Conservation (phyloP, 768 basidiomycete genomes). For the Cubamyces lactineus region DNA sequence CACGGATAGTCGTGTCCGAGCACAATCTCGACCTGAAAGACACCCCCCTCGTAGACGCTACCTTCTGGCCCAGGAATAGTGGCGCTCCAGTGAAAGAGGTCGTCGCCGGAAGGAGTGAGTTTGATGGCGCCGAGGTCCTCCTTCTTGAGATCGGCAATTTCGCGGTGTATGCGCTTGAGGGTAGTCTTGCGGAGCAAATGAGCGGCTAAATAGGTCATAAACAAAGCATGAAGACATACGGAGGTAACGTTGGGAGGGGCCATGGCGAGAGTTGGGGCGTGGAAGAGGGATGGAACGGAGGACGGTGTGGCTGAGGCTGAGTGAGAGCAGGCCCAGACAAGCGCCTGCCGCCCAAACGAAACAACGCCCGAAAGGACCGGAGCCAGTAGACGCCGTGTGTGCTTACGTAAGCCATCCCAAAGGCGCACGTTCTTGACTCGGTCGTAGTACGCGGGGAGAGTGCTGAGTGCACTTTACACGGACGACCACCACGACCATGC, state of each 20-base stretch:
- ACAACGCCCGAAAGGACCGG: not conserved
- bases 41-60: constrained; percentile 79
- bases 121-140: constrained; percentile 79
- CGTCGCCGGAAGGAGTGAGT: constrained; percentile 64
- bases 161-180: constrained; percentile 81
- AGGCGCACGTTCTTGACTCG: not conserved
- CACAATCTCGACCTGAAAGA: constrained; percentile 68
- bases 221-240: not conserved
- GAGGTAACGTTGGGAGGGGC: constrained; percentile 21
- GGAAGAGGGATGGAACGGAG: not conserved
- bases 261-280: constrained; percentile 14
- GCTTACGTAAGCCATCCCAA: not conserved
- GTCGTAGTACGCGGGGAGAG: not conserved
- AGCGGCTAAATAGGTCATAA: not conserved
- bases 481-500: not conserved
- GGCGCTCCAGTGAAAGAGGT: constrained; percentile 74
- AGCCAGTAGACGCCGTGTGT: not conserved
- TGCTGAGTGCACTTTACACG: not conserved
- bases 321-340: not conserved
- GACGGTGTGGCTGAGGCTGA: not conserved
- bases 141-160: constrained; percentile 78
- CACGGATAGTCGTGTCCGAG: constrained; percentile 82
- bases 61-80: constrained; percentile 83
- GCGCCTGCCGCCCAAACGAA: not conserved
- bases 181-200: constrained; percentile 49